Percentiles rank a stretch among this genome's conserved stretches.
phyloP scores from a whole-genome alignment of 345 rosid genomes.

The Salix exigua region DNA sequence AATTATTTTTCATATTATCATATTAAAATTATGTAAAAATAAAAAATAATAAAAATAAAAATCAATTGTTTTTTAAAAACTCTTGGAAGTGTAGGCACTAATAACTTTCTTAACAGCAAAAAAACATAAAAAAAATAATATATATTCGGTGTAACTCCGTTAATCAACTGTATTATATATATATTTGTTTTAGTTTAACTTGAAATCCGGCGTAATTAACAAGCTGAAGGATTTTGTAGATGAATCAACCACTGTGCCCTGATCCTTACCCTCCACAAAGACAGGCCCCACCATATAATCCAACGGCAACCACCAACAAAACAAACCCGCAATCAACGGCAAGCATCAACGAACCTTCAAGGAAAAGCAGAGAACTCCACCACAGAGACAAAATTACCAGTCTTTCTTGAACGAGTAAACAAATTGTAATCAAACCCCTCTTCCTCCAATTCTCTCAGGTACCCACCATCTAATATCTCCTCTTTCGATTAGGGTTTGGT shows the following conservation, averaged over 20 bases:
- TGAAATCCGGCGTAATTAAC: too few species aligned
- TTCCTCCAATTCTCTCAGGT: constrained; percentile 1
- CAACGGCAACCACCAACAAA: neutral
- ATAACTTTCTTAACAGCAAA: too few species aligned
- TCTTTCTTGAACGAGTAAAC: constrained; percentile 3
- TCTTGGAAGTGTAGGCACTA: too few species aligned
- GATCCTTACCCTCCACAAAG: neutral
- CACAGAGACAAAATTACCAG: neutral
- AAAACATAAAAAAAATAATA: too few species aligned
- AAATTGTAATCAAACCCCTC: neutral
- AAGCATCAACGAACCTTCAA: neutral
- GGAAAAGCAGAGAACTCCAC: neutral
- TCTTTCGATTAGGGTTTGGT: neutral
- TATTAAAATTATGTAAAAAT: too few species aligned
- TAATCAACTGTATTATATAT: too few species aligned
- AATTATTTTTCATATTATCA: too few species aligned
- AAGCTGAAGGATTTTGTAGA: too few species aligned
- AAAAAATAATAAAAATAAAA: too few species aligned
- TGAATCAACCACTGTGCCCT: neutral
- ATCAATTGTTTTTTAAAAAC: too few species aligned
- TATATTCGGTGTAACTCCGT: too few species aligned
- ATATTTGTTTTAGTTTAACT: too few species aligned
- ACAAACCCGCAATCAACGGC: neutral
- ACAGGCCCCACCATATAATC: neutral
- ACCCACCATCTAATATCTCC: neutral